These are phyloP conservation scores for Leishmania tropica DNA, from an alignment of 208 protist species.

Conservation along the genomic window DNA sequence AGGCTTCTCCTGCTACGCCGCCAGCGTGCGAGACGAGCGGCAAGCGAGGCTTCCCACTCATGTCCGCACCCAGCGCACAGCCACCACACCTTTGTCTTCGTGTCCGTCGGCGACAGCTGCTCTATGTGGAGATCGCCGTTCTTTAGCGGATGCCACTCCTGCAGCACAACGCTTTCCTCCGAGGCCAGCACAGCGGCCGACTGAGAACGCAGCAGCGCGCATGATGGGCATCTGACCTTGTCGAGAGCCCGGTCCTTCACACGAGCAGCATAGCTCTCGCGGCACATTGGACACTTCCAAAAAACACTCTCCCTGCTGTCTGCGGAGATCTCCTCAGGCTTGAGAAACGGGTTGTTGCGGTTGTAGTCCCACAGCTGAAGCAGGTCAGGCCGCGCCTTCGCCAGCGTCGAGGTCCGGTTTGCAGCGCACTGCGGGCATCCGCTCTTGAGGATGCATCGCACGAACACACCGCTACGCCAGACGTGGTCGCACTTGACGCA, in stretches of 20 bases:
- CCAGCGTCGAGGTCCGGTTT: slow-evolving; percentile 34
- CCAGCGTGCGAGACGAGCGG: slow-evolving; percentile 40
- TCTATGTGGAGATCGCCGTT: slow-evolving; percentile 81
- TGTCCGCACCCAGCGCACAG: slow-evolving; percentile 73
- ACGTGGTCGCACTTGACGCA: slow-evolving; percentile 52
- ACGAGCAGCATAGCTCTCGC: slow-evolving; percentile 57
- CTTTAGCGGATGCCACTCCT: slow-evolving; percentile 85
- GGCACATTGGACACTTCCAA: slow-evolving; percentile 66
- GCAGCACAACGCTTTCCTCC: slow-evolving; percentile 46
- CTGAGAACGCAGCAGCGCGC: slow-evolving; percentile 39
- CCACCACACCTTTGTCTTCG: slow-evolving; percentile 81
- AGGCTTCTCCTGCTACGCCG: slow-evolving; percentile 28
- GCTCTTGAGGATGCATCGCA: slow-evolving; percentile 70
- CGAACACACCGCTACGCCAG: slow-evolving; percentile 74
- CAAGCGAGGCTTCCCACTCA: slow-evolving; percentile 76
- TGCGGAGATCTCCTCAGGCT: slow-evolving; percentile 38
- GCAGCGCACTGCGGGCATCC: slow-evolving; percentile 63
- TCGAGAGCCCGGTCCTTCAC: slow-evolving; percentile 67
- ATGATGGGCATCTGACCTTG: slow-evolving; percentile 65
- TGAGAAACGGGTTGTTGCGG: slow-evolving; percentile 72
- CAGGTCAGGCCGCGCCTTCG: slow-evolving; percentile 42
- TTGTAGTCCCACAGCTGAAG: slow-evolving; percentile 59
- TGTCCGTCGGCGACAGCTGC: slow-evolving; percentile 46
- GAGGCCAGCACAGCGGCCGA: slow-evolving; percentile 32
- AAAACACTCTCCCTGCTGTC: slow-evolving; percentile 47